A percentile compares a stretch with the other conserved stretches of the same genome.
These are phyloP conservation scores for Sarocladiaceae sp. DNA, from an alignment of 2,329 filamentous ascomycete species.

Conservation along the genomic window DNA sequence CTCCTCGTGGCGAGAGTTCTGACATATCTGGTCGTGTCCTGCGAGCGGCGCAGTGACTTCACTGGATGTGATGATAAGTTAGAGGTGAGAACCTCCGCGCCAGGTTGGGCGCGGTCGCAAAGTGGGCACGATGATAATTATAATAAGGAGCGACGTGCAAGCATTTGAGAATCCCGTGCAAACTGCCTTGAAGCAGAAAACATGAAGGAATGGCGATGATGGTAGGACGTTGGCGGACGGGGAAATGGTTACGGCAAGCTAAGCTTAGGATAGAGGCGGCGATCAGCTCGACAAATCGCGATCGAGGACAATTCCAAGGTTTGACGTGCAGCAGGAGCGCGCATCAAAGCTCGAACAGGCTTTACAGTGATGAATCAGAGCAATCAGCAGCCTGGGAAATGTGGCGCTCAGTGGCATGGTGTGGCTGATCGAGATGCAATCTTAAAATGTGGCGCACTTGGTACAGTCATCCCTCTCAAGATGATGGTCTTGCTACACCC, in stretches of 20 bases:
- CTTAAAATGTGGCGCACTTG: neutral
- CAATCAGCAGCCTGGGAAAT: neutral
- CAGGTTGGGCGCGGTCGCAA: constrained; percentile 4
- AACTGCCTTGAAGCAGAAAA: neutral
- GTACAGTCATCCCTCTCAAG: too few relatives aligned
- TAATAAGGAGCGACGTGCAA: neutral
- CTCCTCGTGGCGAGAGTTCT: constrained; percentile 12
- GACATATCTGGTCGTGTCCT: constrained; percentile 9
- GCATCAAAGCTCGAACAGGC: neutral
- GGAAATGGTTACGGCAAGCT: neutral
- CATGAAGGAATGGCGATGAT: neutral
- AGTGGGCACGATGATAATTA: neutral
- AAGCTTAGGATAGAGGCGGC: neutral
- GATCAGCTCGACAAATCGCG: constrained; percentile 9
- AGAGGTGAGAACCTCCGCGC: neutral
- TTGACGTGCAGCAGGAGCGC: constrained; percentile 1
- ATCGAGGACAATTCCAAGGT: constrained; percentile 7
- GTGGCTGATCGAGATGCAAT: neutral
- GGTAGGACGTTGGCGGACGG: constrained; percentile 1
- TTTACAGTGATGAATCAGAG: neutral
- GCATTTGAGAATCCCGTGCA: neutral
- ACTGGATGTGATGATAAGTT: neutral
- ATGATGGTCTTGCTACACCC: too few relatives aligned
- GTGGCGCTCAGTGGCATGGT: constrained; percentile 3
- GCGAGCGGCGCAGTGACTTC: neutral